Conservation (phyloP, 495 filamentous ascomycete species). For the Hypomontagnella submonticulosa region DNA sequence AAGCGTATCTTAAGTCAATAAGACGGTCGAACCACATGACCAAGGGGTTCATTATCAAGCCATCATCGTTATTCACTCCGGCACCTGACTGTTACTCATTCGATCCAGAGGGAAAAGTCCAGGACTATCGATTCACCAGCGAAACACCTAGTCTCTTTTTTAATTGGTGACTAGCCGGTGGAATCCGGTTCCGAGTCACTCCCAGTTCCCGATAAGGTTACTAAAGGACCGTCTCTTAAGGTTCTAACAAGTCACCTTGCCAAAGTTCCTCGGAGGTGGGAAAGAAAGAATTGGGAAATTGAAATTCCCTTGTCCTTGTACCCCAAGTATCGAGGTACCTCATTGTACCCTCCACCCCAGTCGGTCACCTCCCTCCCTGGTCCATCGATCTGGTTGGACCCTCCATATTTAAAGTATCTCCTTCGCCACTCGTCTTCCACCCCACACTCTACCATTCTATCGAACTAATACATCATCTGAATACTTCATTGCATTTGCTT, state of each 20-base stretch:
- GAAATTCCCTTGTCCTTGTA: conserved; percentile 25
- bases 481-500: conserved; percentile 1
- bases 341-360: conserved; percentile 19
- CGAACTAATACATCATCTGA: conserved; percentile 28
- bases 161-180: conserved; percentile 35
- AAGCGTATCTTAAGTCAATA: conserved; percentile 22
- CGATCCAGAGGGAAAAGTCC: conserved; percentile 16
- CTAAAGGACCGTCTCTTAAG: conserved; percentile 23
- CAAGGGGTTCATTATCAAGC: conserved; percentile 44
- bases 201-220: conserved; percentile 37
- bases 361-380: conserved; percentile 21
- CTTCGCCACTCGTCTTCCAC: conserved; percentile 36
- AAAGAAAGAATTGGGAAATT: conserved; percentile 23
- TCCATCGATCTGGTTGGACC: conserved; percentile 21
- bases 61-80: conserved; percentile 36
- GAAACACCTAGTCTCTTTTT: conserved; percentile 23
- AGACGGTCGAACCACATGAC: conserved; percentile 36
- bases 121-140: conserved; percentile 18
- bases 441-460: conserved; percentile 39
- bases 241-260: conserved; percentile 23
- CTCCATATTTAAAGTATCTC: conserved; percentile 33
- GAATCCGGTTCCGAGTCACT: conserved; percentile 38
- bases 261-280: conserved; percentile 31
- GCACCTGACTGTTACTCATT: conserved; percentile 43
- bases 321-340: conserved; percentile 26